Evolutionary conservation across 2,329 filamentous ascomycete species (phyloP), one percentile per base, ranked within the genome.

Genomic region (Teratosphaeria gauchensis): DNA sequence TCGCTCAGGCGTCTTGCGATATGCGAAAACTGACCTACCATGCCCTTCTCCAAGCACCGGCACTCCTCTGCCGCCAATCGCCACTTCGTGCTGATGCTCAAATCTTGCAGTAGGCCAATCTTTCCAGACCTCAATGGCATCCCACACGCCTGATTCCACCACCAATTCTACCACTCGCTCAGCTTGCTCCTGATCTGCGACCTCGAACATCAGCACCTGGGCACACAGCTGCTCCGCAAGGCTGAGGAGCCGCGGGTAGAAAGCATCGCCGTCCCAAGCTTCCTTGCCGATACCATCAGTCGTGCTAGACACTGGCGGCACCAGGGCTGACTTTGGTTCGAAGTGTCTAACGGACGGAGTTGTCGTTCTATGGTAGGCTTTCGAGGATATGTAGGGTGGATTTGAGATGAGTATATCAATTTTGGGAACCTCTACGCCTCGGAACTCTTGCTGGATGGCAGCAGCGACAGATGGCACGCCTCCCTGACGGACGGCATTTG

Each of bases 351-450:
- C 92, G 12, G 89, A 92, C 30, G 85, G 82, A 1, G 80, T 78
- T 1, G 87, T 91, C 19, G 83, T 82, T 46, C 74, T 79, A 46
- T 78, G 73, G 67, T 89, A 91, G 7, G 82, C 82, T 3, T 70
- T 64, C 0, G 78, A 75, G 1, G 91, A 95, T 55, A 97, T 86
- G 71, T 97, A 97, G 0, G 94, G 94, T 16, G 94, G 94, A 68
- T 99, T 99, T 1, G 88, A 88, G 38, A 94, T 82, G 1, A 99
- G 74, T 3, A 97, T 75, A 62, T 95, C 69, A 52, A 64, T 65
- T 8, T 32, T 55, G 8, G 59, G 51, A 3, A 30, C 53, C 14
- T 24, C 46, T 5, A 12, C 12, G n/a, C 9, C 9, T 9, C 19
- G 19, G 16, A 16, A 24, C 14, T 19, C 35, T 55, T 56, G 56